Conservation (phyloP, 2,329 filamentous ascomycete genomes). For the Scedosporium aurantiacum region DNA sequence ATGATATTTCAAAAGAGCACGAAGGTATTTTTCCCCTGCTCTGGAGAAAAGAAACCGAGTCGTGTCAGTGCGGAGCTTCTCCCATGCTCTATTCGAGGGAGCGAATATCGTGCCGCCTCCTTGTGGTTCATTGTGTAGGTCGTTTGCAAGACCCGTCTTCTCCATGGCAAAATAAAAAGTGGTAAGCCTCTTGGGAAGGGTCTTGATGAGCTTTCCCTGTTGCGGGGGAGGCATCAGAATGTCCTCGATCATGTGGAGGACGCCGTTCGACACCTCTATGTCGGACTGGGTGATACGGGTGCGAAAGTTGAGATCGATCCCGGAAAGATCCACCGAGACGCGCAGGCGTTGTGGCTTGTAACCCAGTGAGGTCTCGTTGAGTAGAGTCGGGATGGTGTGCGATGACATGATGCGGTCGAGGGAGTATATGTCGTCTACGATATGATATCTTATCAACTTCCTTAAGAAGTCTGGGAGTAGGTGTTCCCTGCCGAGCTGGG, state of each 20-base stretch:
- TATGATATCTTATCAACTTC: constrained; percentile 70
- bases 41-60: constrained; percentile 80
- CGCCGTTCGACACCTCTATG: constrained; percentile 59
- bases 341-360: constrained; percentile 63
- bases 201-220: constrained; percentile 39
- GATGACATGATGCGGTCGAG: constrained; percentile 53
- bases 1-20: constrained; percentile 69
- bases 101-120: constrained; percentile 68
- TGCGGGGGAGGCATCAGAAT: constrained; percentile 67
- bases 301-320: constrained; percentile 67
- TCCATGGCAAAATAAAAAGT: constrained; percentile 64
- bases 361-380: constrained; percentile 48
- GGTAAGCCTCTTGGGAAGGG: constrained; percentile 66
- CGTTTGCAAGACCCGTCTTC: constrained; percentile 60
- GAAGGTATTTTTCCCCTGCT: constrained; percentile 63
- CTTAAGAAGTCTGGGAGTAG: constrained; percentile 33
- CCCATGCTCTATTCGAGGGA: constrained; percentile 68
- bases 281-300: constrained; percentile 58
- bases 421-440: constrained; percentile 56
- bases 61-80: constrained; percentile 56
- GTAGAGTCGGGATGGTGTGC: constrained; percentile 65
- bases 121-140: constrained; percentile 41
- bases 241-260: constrained; percentile 66
- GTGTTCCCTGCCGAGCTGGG: constrained; percentile 26
- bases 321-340: constrained; percentile 49